Percentiles rank a stretch among this genome's conserved stretches.
Conservation (phyloP, 495 filamentous ascomycete species). For the Glarea lozoyensis region DNA sequence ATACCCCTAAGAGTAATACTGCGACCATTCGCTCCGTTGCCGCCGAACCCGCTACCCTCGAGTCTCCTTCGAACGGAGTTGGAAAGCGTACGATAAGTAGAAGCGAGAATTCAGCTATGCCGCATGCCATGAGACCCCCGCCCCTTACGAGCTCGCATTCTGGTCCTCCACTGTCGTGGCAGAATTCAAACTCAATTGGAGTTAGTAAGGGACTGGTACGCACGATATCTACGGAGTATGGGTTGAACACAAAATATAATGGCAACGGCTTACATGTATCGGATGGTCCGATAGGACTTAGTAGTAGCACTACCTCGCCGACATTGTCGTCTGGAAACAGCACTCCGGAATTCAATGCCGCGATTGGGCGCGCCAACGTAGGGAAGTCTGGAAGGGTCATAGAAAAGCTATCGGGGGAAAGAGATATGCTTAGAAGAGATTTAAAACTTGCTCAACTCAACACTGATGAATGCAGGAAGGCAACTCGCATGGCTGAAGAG, state of each 20-base stretch:
- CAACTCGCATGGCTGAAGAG: constrained; percentile 62
- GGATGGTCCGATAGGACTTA: constrained; percentile 7
- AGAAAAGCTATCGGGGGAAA: constrained; percentile 79
- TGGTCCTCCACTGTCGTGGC: constrained; percentile 7
- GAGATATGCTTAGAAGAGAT: constrained; percentile 75
- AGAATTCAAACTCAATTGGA: constrained; percentile 14
- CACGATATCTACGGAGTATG: constrained; percentile 19
- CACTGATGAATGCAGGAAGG: constrained; percentile 63
- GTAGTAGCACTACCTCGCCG: constrained; percentile 12
- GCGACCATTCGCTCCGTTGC: constrained; percentile 12
- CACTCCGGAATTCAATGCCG: constrained; percentile 53
- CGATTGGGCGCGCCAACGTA: constrained; percentile 68
- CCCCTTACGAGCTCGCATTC: background rate
- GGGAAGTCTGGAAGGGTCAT: constrained; percentile 94
- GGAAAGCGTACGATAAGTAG: constrained; percentile 1
- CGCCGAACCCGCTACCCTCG: constrained; percentile 8
- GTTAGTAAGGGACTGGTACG: constrained; percentile 11
- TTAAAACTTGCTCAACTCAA: constrained; percentile 62
- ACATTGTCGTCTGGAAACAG: constrained; percentile 10
- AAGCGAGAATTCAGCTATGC: constrained; percentile 6
- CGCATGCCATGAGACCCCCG: constrained; percentile 5
- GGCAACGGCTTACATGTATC: background rate
- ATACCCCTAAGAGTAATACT: constrained; percentile 6
- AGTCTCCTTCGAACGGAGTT: constrained; percentile 3
- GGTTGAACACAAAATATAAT: constrained; percentile 6